Conservation (phyloP, 106 monocot genomes). For the Triglochin maritima region DNA sequence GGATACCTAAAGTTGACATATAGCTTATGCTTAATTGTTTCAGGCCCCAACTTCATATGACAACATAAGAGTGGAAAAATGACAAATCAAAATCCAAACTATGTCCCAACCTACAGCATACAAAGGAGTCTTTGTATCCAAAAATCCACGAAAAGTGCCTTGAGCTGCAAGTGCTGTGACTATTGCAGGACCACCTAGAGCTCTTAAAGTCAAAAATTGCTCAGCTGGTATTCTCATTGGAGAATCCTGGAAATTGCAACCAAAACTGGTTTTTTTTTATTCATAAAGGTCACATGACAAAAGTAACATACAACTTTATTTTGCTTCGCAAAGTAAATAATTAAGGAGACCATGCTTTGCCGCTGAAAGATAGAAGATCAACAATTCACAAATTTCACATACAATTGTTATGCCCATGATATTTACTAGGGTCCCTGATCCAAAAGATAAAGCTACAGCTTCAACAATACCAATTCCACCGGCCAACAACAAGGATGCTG, state of each 20-base stretch:
- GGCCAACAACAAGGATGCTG: slow-evolving; percentile 78
- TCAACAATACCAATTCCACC: slow-evolving; percentile 71
- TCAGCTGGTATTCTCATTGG: slow-evolving; percentile 84
- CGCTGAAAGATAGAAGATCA: too few species aligned
- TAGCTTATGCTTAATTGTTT: too few species aligned
- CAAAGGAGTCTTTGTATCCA: slow-evolving; percentile 91
- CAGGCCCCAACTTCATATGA: too few species aligned
- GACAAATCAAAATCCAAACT: too few species aligned
- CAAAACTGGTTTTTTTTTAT: not conserved
- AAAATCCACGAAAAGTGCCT: slow-evolving; percentile 94
- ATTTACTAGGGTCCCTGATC: slow-evolving; percentile 60
- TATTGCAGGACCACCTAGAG: slow-evolving; percentile 85
- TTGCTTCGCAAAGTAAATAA: too few species aligned
- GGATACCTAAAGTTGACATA: too few species aligned
- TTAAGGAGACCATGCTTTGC: too few species aligned
- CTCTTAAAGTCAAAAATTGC: slow-evolving; percentile 71
- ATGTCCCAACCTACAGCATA: slow-evolving; percentile 68
- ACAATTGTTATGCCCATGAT: slow-evolving; percentile 80
- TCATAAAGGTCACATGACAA: too few species aligned
- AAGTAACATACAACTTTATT: too few species aligned
- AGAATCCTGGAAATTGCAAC: slow-evolving; percentile 48
- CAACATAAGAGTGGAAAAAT: too few species aligned
- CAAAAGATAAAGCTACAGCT: slow-evolving; percentile 39
- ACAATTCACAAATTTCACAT: slow-evolving; percentile 6
- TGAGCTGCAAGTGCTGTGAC: slow-evolving; percentile 95